These are phyloP conservation scores for Trichosanthes truncata DNA, from an alignment of 306 rosid genomes.

Conservation along the genomic window DNA sequence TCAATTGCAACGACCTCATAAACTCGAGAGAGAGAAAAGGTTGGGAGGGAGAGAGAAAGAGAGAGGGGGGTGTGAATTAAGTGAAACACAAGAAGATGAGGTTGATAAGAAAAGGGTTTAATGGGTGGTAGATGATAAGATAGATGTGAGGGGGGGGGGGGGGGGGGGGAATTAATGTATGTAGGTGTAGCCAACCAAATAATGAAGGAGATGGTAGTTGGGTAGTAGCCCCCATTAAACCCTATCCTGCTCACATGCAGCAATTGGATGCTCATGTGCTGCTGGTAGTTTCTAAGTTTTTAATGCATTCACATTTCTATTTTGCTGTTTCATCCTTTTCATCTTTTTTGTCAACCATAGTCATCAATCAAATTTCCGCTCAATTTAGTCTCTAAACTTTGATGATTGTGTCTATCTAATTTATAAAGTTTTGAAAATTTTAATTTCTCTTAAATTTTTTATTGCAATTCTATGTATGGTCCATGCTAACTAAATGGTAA, in stretches of 20 bases:
- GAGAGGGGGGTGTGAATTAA: background rate
- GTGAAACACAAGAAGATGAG: background rate
- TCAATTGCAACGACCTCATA: too few relatives aligned
- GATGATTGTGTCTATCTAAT: background rate
- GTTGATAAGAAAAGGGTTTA: background rate
- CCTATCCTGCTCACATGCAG: background rate
- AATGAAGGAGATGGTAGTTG: conserved; percentile 3
- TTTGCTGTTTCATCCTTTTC: too few relatives aligned
- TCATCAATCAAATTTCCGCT: too few relatives aligned
- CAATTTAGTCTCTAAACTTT: background rate
- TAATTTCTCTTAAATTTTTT: too few relatives aligned
- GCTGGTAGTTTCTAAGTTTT: background rate
- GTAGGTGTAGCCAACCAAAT: background rate
- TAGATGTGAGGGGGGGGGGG: background rate
- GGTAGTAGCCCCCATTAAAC: background rate
- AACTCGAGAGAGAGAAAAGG: too few relatives aligned
- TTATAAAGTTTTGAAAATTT: too few relatives aligned
- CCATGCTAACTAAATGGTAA: background rate
- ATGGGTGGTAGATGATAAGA: conserved; percentile 1
- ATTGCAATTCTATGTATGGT: too few relatives aligned
- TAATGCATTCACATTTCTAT: background rate
- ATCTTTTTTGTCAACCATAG: background rate
- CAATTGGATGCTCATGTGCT: background rate
- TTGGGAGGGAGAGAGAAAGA: too few relatives aligned
- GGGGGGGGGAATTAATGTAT: background rate